These are phyloP conservation scores for Leavenworthia alabamica DNA, from an alignment of 345 rosid genomes.

Conservation along the genomic window DNA sequence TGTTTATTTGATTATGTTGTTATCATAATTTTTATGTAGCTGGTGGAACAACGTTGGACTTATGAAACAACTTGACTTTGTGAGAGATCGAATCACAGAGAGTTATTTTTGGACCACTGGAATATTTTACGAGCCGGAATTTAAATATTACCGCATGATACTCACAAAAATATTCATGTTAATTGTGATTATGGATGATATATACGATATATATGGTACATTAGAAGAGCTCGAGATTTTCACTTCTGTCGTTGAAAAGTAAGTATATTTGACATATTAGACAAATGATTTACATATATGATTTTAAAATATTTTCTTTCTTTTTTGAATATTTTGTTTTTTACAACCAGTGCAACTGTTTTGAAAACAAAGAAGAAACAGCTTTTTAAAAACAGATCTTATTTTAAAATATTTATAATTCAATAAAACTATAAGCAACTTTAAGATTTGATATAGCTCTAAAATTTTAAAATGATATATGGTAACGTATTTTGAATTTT, in stretches of 20 bases:
- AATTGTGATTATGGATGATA: constrained; percentile 31
- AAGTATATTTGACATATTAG: background rate
- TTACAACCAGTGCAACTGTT: too few relatives aligned
- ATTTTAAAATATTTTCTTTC: too few relatives aligned
- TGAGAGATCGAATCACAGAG: constrained; percentile 38
- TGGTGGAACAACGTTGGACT: constrained; percentile 39
- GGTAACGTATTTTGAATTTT: background rate
- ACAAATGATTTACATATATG: too few relatives aligned
- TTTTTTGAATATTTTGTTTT: too few relatives aligned
- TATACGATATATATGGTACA: constrained; percentile 42
- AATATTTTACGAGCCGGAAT: constrained; percentile 21
- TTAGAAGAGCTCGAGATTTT: constrained; percentile 34
- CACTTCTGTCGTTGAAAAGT: constrained; percentile 22
- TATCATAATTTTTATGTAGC: constrained; percentile 12
- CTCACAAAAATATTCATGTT: constrained; percentile 17
- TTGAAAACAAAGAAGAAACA: too few relatives aligned
- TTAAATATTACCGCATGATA: constrained; percentile 26
- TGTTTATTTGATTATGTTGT: background rate
- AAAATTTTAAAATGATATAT: background rate
- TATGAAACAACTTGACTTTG: constrained; percentile 26
- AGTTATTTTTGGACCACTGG: constrained; percentile 35
- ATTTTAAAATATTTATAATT: too few relatives aligned
- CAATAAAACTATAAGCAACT: background rate
- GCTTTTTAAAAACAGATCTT: too few relatives aligned
- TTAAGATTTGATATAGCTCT: background rate